Base-by-base conservation (phyloP, 2,329 filamentous ascomycete genomes). In the Trichoderma cornu-damae region DNA sequence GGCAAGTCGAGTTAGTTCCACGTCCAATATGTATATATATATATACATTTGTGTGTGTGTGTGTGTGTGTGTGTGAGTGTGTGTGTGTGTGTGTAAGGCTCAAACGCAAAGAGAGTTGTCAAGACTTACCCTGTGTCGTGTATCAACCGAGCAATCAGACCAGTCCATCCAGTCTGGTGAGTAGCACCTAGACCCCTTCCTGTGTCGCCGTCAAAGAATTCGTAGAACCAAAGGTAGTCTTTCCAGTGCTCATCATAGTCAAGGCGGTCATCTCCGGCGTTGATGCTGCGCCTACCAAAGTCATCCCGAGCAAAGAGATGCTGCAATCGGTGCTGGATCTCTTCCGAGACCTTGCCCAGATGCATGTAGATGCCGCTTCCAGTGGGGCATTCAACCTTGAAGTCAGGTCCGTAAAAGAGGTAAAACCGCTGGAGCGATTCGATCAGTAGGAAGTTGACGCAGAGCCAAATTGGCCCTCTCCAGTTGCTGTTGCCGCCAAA, bases 401-500 rank as follows among this genome's bases (percentile, higher is more conserved):
- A 84, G 14, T 85, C 82, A 59, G 89, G 88, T 60, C 93, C 93
- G 68, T 97, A 96, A 78, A 96, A 97, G 74, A 97, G 87, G 76
- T 90, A 95, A 78, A 96, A 97, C 30, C 93, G 83, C 66, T 96
- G 89, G n/a, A 96, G 81, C 6, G 92, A 93, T 72, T 97, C 93
- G 38, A 97, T 88, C 12, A 97, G 81, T 53, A 97, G 75, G 75
- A 96, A 96, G 74, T 97, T 97, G 75, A 96, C 91, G 61, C 90
- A 94, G 48, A 96, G 80, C 93, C 93, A 97, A 65, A 96, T 93
- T 0, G 94, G 93, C 1, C 88, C 93, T 75, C 93, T 85, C 93
- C 93, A 97, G 73, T 97, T 97, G 72, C 91, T 96, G 80, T 97
- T 97, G 63, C 93, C 93, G 53, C 93, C 93, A 67, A 97, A 97